Percentiles rank a stretch among this genome's conserved stretches.
Evolutionary conservation across 2,329 filamentous ascomycete species (phyloP).

Genomic region (Remersonia thermophila): DNA sequence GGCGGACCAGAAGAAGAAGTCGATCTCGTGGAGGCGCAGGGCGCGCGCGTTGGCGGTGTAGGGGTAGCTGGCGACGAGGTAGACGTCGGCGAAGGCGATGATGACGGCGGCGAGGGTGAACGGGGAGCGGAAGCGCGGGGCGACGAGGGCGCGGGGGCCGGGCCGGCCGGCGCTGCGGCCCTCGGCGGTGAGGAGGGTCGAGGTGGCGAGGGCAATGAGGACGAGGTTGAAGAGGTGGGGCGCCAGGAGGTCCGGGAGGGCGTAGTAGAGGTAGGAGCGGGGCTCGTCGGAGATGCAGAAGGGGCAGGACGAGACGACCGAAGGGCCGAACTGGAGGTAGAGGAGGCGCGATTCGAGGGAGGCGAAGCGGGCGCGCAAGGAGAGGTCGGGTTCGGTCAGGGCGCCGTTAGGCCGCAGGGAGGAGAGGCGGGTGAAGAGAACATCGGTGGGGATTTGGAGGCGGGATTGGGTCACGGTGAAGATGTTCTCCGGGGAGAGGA

Average conservation of each 20-base stretch:
- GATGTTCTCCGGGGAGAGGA: conserved; percentile 66
- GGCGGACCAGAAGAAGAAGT: conserved; percentile 60
- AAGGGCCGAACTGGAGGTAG: conserved; percentile 73
- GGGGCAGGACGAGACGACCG: conserved; percentile 59
- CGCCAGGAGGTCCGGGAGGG: conserved; percentile 56
- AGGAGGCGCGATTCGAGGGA: conserved; percentile 61
- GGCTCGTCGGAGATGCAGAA: conserved; percentile 68
- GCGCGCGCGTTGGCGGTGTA: conserved; percentile 51
- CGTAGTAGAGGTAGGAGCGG: conserved; percentile 66
- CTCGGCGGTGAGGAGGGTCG: conserved; percentile 39
- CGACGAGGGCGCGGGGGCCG: conserved; percentile 40
- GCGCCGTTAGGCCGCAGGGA: conserved; percentile 33
- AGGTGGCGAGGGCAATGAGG: conserved; percentile 61
- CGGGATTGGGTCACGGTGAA: conserved; percentile 68
- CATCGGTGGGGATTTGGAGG: conserved; percentile 66
- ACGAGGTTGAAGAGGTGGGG: conserved; percentile 74
- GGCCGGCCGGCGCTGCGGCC: neutral
- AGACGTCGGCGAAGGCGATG: conserved; percentile 53
- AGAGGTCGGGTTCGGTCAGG: conserved; percentile 48
- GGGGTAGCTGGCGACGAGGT: conserved; percentile 51
- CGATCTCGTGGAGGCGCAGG: conserved; percentile 48
- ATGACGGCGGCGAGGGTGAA: conserved; percentile 52
- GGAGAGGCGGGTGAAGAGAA: conserved; percentile 67
- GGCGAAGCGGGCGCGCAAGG: conserved; percentile 55
- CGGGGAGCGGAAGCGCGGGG: conserved; percentile 54